A percentile compares a stretch with the other conserved stretches of the same genome.
These are phyloP conservation scores for Chamaecrista fasciculata DNA, from an alignment of 306 rosid genomes.

Conservation along the genomic window DNA sequence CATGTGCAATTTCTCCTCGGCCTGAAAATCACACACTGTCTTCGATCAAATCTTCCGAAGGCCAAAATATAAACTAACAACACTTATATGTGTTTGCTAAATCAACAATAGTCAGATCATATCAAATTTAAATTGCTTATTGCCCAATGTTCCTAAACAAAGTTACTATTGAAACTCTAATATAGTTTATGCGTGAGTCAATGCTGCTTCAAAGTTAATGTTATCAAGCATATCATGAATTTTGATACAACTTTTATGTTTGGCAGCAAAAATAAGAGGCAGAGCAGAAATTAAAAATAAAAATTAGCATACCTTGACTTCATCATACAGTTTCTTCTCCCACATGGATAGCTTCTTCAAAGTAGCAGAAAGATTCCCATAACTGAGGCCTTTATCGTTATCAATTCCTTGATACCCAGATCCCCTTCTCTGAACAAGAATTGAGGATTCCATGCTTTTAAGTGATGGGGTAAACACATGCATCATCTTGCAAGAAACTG, in stretches of 20 bases:
- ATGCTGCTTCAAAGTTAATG: no score
- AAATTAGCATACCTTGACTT: conserved; percentile 75
- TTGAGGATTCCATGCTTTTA: conserved; percentile 29
- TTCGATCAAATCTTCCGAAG: no score
- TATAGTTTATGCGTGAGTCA: not conserved
- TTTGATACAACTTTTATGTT: not conserved
- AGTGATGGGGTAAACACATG: conserved; percentile 32
- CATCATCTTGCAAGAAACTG: conserved; percentile 57
- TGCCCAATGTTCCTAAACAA: not conserved
- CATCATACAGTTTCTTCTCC: conserved; percentile 83
- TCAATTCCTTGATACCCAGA: conserved; percentile 21
- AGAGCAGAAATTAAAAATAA: not conserved
- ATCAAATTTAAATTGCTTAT: not conserved
- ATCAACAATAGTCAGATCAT: not conserved
- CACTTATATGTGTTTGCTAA: not conserved
- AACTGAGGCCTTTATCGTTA: conserved; percentile 29
- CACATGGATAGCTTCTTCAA: conserved; percentile 62
- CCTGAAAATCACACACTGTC: conserved; percentile 36
- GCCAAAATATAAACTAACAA: not conserved
- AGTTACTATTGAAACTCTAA: not conserved
- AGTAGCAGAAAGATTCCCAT: conserved; percentile 47
- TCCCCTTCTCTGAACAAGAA: conserved; percentile 25
- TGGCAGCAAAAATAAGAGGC: no score
- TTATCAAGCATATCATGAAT: not conserved
- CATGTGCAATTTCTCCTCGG: conserved; percentile 71